Percentiles rank a stretch among this genome's conserved stretches.
These are phyloP conservation scores for Diaporthe vexans DNA, from an alignment of 2,329 filamentous ascomycete species.

Conservation along the genomic window DNA sequence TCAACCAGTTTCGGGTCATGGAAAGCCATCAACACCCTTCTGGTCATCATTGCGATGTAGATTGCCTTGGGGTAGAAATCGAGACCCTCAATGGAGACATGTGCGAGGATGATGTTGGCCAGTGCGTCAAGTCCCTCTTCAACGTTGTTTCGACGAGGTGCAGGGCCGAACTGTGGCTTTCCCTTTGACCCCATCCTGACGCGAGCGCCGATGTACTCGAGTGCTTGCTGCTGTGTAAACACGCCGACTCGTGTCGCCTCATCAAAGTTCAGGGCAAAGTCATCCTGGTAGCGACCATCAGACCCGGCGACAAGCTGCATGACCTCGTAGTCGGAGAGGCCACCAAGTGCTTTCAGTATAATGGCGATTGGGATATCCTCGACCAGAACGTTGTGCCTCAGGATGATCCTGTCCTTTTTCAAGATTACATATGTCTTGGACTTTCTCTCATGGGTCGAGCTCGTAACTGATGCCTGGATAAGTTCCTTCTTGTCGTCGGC, in stretches of 20 bases:
- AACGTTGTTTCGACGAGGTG: constrained; percentile 81
- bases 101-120: constrained; percentile 92
- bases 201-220: constrained; percentile 90
- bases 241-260: constrained; percentile 87
- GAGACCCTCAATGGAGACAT: constrained; percentile 90
- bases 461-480: constrained; percentile 95
- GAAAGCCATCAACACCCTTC: constrained; percentile 94
- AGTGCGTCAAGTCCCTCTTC: constrained; percentile 95
- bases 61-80: constrained; percentile 98
- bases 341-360: constrained; percentile 91
- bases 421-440: constrained; percentile 96
- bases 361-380: constrained; percentile 97
- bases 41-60: constrained; percentile 96
- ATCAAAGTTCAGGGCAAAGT: constrained; percentile 96
- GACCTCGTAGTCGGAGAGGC: constrained; percentile 95
- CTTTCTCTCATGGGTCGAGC: constrained; percentile 97
- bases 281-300: constrained; percentile 91
- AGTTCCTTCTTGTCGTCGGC: constrained; percentile 91
- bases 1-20: constrained; percentile 92
- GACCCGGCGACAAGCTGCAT: constrained; percentile 90
- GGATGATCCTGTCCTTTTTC: constrained; percentile 91
- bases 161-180: constrained; percentile 66
- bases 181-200: constrained; percentile 87
- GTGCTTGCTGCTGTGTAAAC: constrained; percentile 92
- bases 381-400: constrained; percentile 92